phyloP scores from a whole-genome alignment of 1,284 basidiomycete genomes.

The Leccinum griseonigrum region DNA sequence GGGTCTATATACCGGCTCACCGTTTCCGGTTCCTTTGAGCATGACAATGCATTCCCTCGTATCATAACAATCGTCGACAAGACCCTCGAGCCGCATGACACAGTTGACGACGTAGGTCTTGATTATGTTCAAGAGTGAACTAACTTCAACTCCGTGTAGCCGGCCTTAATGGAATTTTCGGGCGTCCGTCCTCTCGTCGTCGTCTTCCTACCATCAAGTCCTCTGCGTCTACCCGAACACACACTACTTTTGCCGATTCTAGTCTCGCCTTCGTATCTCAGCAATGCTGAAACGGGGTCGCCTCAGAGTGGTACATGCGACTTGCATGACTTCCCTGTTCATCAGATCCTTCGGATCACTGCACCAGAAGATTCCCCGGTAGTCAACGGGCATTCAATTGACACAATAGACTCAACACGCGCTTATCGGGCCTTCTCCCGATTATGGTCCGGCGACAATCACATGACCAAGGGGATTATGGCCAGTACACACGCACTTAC shows the following conservation, averaged over 20 bases:
- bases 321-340: conserved; percentile 42
- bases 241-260: conserved; percentile 61
- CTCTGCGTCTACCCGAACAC: conserved; percentile 47
- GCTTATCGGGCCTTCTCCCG: conserved; percentile 47
- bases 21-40: conserved; percentile 25
- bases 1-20: conserved; percentile 21
- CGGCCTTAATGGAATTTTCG: conserved; percentile 35
- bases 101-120: conserved; percentile 46
- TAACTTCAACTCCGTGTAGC: conserved; percentile 46
- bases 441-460: conserved; percentile 41
- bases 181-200: conserved; percentile 60
- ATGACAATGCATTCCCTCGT: conserved; percentile 28
- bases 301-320: conserved; percentile 48
- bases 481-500: conserved; percentile 57
- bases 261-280: conserved; percentile 34
- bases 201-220: conserved; percentile 55
- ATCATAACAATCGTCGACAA: conserved; percentile 52
- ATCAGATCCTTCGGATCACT: conserved; percentile 39
- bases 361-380: conserved; percentile 36
- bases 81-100: conserved; percentile 38
- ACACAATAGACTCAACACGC: conserved; percentile 40
- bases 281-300: conserved; percentile 34
- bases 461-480: conserved; percentile 33
- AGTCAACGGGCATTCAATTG: conserved; percentile 46
- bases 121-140: conserved; percentile 32